A percentile compares a stretch with the other conserved stretches of the same genome.
These are phyloP conservation scores for Phylloporus arenicola DNA, from an alignment of 768 basidiomycete genomes.

Conservation along the genomic window DNA sequence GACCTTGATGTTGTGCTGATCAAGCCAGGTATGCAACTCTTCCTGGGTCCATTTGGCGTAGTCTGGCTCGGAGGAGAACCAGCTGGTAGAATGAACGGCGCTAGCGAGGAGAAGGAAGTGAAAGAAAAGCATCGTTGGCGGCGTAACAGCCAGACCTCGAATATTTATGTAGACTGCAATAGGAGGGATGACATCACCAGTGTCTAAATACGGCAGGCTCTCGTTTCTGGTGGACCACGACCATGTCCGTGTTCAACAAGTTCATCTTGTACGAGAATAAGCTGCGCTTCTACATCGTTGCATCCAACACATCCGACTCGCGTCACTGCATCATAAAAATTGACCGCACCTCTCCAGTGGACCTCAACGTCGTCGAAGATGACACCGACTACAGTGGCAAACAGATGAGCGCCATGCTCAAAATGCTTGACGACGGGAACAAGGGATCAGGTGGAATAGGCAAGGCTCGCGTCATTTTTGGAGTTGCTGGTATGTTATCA, in stretches of 20 bases:
- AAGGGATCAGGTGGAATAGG: conserved; percentile 82
- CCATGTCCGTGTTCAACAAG: conserved; percentile 49
- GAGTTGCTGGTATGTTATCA: conserved; percentile 59
- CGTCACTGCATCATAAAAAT: conserved; percentile 91
- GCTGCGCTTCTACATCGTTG: conserved; percentile 86
- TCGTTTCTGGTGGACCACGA: neutral
- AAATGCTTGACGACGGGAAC: conserved; percentile 96
- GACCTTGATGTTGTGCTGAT: conserved; percentile 55
- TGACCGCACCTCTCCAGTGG: conserved; percentile 75
- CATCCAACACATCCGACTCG: conserved; percentile 82
- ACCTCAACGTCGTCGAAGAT: conserved; percentile 79
- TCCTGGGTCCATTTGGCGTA: conserved; percentile 54
- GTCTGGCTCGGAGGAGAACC: conserved; percentile 43
- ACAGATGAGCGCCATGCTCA: conserved; percentile 86
- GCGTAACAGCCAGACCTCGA: neutral
- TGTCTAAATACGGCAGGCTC: conserved; percentile 5
- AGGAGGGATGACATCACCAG: conserved; percentile 25
- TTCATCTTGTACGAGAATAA: conserved; percentile 93
- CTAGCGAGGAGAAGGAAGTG: conserved; percentile 31
- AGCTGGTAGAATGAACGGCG: conserved; percentile 42
- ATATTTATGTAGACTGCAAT: neutral
- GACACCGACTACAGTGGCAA: conserved; percentile 81
- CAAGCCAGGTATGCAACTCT: conserved; percentile 65
- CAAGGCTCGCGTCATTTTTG: conserved; percentile 73
- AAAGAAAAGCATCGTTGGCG: conserved; percentile 9